Percentiles rank a stretch among this genome's conserved stretches.
Conservation (phyloP, 225 moss, liverwort and hornwort genomes). For the Sphagnum tenellum region DNA sequence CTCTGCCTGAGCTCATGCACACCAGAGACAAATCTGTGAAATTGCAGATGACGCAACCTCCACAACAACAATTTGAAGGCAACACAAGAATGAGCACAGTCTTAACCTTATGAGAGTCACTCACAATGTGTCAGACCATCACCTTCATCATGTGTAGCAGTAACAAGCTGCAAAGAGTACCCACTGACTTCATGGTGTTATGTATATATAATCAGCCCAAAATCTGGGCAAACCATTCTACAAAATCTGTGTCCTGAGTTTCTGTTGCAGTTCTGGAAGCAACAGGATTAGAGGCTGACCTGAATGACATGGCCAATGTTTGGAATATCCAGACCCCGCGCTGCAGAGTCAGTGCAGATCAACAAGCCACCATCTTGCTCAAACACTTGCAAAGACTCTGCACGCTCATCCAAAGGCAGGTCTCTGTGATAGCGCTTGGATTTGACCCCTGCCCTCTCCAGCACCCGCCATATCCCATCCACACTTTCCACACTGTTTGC, state of each 20-base stretch:
- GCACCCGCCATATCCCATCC: slow-evolving; percentile 61
- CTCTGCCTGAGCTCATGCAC: slow-evolving; percentile 50
- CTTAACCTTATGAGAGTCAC: no score
- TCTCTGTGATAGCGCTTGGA: slow-evolving; percentile 79
- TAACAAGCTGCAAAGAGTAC: no score
- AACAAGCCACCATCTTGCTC: slow-evolving; percentile 81
- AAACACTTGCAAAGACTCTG: slow-evolving; percentile 47
- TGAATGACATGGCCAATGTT: slow-evolving; percentile 80
- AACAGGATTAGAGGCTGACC: slow-evolving; percentile 5
- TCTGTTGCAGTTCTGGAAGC: no score
- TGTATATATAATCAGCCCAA: no score
- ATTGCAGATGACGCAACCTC: no score
- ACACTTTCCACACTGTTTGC: slow-evolving; percentile 86
- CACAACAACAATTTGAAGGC: no score
- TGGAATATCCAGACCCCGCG: slow-evolving; percentile 87
- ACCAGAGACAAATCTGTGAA: background rate
- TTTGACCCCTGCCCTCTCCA: slow-evolving; percentile 50
- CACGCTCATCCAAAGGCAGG: slow-evolving; percentile 52
- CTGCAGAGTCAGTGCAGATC: slow-evolving; percentile 86
- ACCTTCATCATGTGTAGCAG: no score
- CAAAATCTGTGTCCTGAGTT: no score
- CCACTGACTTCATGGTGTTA: no score
- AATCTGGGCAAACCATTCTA: no score
- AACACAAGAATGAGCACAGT: no score
- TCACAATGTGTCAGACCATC: no score